These are phyloP conservation scores for Lentinula raphanica DNA, from an alignment of 768 basidiomycete species.

Conservation along the genomic window DNA sequence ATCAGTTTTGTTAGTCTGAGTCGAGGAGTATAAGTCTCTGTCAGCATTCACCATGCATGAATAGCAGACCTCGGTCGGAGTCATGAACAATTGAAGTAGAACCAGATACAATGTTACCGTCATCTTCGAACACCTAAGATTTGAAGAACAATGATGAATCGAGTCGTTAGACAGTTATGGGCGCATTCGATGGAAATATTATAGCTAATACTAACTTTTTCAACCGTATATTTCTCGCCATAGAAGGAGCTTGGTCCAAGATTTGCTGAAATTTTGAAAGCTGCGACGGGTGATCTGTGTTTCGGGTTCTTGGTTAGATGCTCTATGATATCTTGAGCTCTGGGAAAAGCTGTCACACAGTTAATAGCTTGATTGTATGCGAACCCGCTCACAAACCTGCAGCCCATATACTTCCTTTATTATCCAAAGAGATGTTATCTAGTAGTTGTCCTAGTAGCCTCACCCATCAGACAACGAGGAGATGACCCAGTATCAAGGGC, in stretches of 20 bases:
- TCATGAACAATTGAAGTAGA: conserved; percentile 57
- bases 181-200: not conserved
- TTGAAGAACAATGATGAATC: not conserved
- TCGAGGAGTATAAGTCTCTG: not conserved
- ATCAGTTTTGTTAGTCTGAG: not conserved
- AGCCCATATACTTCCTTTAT: conserved; percentile 56
- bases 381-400: conserved; percentile 36
- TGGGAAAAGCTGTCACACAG: conserved; percentile 35
- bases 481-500: not conserved
- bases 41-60: conserved; percentile 48
- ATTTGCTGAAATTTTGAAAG: conserved; percentile 47
- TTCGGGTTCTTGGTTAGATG: conserved; percentile 38
- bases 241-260: conserved; percentile 46
- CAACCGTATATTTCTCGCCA: conserved; percentile 53
- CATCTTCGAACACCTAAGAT: conserved; percentile 60
- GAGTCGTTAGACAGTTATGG: not conserved
- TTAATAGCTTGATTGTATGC: not conserved
- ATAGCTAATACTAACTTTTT: conserved; percentile 37
- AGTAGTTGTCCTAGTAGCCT: conserved; percentile 35
- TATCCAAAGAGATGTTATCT: conserved; percentile 62
- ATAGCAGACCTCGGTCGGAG: conserved; percentile 41
- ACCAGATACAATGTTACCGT: conserved; percentile 51
- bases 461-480: not conserved
- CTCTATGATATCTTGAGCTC: conserved; percentile 27
- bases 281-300: conserved; percentile 41